phyloP scores from a whole-genome alignment of 148 eudicot species.

The Euryodendron excelsum region DNA sequence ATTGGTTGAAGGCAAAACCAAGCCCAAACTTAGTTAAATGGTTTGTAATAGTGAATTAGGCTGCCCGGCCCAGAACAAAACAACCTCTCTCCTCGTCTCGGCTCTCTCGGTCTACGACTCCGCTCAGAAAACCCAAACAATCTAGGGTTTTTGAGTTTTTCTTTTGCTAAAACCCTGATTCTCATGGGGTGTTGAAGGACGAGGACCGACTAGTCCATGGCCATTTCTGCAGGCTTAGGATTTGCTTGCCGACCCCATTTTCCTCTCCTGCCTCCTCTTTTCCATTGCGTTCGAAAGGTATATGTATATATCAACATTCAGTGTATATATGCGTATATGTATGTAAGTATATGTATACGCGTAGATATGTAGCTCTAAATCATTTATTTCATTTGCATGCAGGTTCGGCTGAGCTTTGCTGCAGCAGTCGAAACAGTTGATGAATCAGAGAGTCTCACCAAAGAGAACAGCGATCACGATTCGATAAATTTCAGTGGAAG shows the following conservation, averaged over 20 bases:
- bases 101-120: too few species aligned
- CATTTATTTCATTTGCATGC: background rate
- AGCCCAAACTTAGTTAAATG: too few species aligned
- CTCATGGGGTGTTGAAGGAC: conserved; percentile 8
- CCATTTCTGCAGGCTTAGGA: conserved; percentile 32
- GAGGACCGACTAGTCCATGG: conserved; percentile 25
- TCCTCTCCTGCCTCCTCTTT: conserved; percentile 28
- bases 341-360: background rate
- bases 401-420: conserved; percentile 23
- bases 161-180: background rate
- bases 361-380: background rate
- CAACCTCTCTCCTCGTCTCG: too few species aligned
- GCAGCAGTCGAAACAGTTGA: conserved; percentile 20
- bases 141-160: background rate
- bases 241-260: conserved; percentile 25
- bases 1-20: too few species aligned
- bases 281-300: conserved; percentile 30
- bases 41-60: too few species aligned
- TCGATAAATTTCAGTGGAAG: background rate
- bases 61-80: too few species aligned
- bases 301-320: background rate
- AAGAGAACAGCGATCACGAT: background rate
- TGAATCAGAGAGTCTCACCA: conserved; percentile 17
- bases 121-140: too few species aligned
- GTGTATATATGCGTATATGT: background rate